Percentiles rank a stretch among this genome's conserved stretches.
These are phyloP conservation scores for Penicillium polonicum DNA, from an alignment of 2,329 filamentous ascomycete species.

Conservation along the genomic window DNA sequence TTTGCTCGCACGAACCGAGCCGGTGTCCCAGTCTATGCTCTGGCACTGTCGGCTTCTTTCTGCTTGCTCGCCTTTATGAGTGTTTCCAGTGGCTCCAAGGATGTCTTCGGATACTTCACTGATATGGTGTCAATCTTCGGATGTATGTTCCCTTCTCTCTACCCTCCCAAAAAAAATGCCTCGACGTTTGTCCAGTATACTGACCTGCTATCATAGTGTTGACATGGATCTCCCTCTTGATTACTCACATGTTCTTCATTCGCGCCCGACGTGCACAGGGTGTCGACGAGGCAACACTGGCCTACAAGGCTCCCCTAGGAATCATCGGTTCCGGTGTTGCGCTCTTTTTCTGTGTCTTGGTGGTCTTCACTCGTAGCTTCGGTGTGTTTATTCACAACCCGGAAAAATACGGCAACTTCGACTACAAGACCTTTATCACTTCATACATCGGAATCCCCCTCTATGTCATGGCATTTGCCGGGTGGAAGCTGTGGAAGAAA, in stretches of 20 bases:
- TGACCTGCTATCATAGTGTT: constrained; percentile 37
- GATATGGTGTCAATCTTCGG: constrained; percentile 64
- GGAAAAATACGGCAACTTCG: constrained; percentile 53
- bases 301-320: constrained; percentile 68
- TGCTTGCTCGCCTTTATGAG: constrained; percentile 66
- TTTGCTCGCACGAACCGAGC: constrained; percentile 66
- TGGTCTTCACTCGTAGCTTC: constrained; percentile 78
- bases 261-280: constrained; percentile 59
- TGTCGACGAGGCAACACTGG: constrained; percentile 54
- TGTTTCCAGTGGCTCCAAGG: constrained; percentile 53
- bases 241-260: constrained; percentile 65
- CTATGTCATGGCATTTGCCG: constrained; percentile 66
- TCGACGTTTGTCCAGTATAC: neutral
- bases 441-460: constrained; percentile 73
- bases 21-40: constrained; percentile 66
- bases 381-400: constrained; percentile 58
- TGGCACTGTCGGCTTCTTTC: constrained; percentile 60
- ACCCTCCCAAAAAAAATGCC: neutral
- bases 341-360: constrained; percentile 66
- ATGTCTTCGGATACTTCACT: constrained; percentile 63
- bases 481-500: constrained; percentile 60
- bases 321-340: constrained; percentile 64
- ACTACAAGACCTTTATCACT: constrained; percentile 72
- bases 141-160: constrained; percentile 11
- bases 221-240: constrained; percentile 65